Base-by-base conservation (phyloP, 1,284 basidiomycete genomes). In the Vanrija sp. region DNA sequence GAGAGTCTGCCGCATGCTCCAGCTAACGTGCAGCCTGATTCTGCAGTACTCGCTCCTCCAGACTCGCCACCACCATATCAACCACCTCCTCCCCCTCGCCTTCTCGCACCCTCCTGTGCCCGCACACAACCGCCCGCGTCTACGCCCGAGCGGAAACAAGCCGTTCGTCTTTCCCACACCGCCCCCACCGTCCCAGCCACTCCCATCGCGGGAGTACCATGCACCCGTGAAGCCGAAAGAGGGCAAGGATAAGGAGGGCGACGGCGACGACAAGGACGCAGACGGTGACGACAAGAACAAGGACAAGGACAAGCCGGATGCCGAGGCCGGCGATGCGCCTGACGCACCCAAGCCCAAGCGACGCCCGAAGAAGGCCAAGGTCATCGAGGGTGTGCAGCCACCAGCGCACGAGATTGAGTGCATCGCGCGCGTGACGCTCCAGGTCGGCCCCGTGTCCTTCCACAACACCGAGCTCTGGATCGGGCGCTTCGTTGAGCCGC, bases 401-500 rank as follows among this genome's bases (percentile, higher is more conserved):
- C 72, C 72, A 3, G 66, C 72, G 1, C 72, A 74, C 46, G 71
- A 74, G 56, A 71, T 69, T 19, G 69, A 72, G 49, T 72, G 72
- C 57, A 67, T 74, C 37, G 63, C 66, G 0, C 54, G 72, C 10
- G 65, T 67, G 3, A 71, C 64, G 3, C 49, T 74, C 9, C 54
- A 66, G 10, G 57, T 74, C 14, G 72, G 72, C 23, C 67, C 71
- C 1, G 63, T 74, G 25, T 64, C 63, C 12, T 74, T 64, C 47
- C 68, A 67, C 5, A 65, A 62, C 27, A 71, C 69, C 3, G 71
- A 72, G 51, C 57, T 74, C 5, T 74, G 72, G 72, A 56, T 73
- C 15, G 72, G 69, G 3, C 51, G 64, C n/a, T 74, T 74, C 48
- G 71, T 74, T 4, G 63, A 66, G 41, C 66, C 67, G 4, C 51